A percentile compares a stretch with the other conserved stretches of the same genome.
phyloP scores from a whole-genome alignment of 2,329 filamentous ascomycete species.

The Penicillium italicum region DNA sequence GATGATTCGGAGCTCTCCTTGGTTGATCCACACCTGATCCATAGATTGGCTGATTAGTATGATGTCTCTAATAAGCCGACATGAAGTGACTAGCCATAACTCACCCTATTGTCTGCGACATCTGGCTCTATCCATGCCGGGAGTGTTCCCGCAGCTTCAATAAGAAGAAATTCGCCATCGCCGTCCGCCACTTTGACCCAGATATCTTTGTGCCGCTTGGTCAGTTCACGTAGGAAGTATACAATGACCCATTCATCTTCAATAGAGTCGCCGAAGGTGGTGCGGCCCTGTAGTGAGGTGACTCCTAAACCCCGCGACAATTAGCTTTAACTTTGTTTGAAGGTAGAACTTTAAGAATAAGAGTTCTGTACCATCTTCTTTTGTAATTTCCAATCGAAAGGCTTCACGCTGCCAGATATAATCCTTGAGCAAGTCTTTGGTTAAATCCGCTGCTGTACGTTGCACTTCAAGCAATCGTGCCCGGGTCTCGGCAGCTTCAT shows the following conservation, averaged over 20 bases:
- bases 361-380: slow-evolving; percentile 56
- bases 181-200: slow-evolving; percentile 83
- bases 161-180: slow-evolving; percentile 91
- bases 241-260: slow-evolving; percentile 98
- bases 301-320: slow-evolving; percentile 34
- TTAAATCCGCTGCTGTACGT: slow-evolving; percentile 63
- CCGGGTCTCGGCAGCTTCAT: slow-evolving; percentile 52
- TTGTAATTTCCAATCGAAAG: slow-evolving; percentile 64
- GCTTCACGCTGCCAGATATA: slow-evolving; percentile 94
- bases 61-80: not conserved
- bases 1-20: slow-evolving; percentile 71
- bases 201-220: slow-evolving; percentile 64
- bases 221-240: slow-evolving; percentile 79
- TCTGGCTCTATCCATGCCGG: slow-evolving; percentile 91
- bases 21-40: slow-evolving; percentile 73
- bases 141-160: slow-evolving; percentile 84
- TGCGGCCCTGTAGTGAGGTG: slow-evolving; percentile 67
- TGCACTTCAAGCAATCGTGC: slow-evolving; percentile 68
- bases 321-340: not conserved
- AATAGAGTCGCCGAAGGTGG: slow-evolving; percentile 88
- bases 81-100: slow-evolving; percentile 6
- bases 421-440: slow-evolving; percentile 64
- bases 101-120: slow-evolving; percentile 72
- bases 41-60: not conserved
- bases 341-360: slow-evolving; percentile 3